phyloP scores from a whole-genome alignment of 176 grass and related monocot genomes.

The Poa pratensis region DNA sequence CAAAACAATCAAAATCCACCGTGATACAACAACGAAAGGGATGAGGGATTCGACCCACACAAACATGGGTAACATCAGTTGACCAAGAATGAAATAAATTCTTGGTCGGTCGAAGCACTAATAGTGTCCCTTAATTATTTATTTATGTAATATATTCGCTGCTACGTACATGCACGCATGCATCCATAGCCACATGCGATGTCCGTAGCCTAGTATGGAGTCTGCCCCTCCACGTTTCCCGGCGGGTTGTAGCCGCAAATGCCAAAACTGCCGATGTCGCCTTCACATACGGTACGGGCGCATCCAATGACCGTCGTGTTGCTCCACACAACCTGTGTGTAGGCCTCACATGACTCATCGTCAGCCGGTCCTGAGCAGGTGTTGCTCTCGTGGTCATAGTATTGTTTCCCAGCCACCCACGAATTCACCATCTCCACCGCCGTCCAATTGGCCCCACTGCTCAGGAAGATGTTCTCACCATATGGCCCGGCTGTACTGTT shows the following conservation, averaged over 20 bases:
- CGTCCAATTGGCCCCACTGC: not conserved
- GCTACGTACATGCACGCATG: not conserved
- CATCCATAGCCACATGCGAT: not conserved
- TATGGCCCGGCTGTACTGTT: not conserved
- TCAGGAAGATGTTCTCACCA: not conserved
- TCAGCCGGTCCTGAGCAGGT: not conserved
- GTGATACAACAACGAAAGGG: not conserved
- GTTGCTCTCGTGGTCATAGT: conserved; percentile 33
- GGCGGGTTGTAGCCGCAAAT: conserved; percentile 48
- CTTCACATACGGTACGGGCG: not conserved
- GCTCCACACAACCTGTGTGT: conserved; percentile 52
- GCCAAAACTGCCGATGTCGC: conserved; percentile 31
- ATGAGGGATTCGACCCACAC: not conserved
- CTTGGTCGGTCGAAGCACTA: not conserved
- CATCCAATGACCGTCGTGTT: conserved; percentile 44
- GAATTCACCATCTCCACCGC: conserved; percentile 20
- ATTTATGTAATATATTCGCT: not conserved
- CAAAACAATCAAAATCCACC: not conserved
- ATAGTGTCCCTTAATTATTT: not conserved
- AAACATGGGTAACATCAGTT: not conserved
- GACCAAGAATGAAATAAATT: no score
- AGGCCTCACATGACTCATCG: conserved; percentile 11
- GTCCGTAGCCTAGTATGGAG: conserved; percentile 25
- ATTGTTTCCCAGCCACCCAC: conserved; percentile 47
- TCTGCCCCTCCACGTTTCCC: conserved; percentile 29